Evolutionary conservation across 2,329 filamentous ascomycete genomes (phyloP), one percentile per base, ranked within the genome.

Genomic region (Neonectria hederae): DNA sequence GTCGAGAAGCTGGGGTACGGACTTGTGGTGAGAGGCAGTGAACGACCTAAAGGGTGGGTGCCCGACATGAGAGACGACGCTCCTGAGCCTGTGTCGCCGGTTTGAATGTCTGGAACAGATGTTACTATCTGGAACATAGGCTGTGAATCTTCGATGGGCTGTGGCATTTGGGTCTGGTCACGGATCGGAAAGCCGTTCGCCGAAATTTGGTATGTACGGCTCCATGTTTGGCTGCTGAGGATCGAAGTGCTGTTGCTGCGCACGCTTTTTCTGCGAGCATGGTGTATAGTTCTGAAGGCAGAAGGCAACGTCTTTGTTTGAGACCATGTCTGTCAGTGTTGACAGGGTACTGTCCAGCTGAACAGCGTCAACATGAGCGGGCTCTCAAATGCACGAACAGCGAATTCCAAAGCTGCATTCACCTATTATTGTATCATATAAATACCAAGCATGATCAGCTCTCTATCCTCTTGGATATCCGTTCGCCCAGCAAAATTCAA

Each of bases 1-100:
- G 96, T 99, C 11, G 96, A 99, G 84, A 90, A 88, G 69, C 87
- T 95, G 24, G 89, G 94, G 30, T 99, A 98, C 78, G 93, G 94
- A 4, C 87, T 97, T 70, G 89, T 91, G 30, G 92, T 99, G 22
- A 85, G 96, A 56, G 95, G 95, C 0, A 92, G 90, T 56, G 96
- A 99, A 83, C 83, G 94, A 66, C 95, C 95, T 0, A 92, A 91
- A 75, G 95, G 95, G 0, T 98, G 95, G 95, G 87, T 96, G 75
- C 95, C 94, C 4, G 94, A 97, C 75, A 78, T 92, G 75, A 79
- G 77, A 68, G 78, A 80, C 14, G 78, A 80, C 35, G 74, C 69
- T 7, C 73, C 69, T 1, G 75, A 76, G 42, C 72, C 73, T 24
- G 65, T 61, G 1, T 78, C 76, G 1, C 76, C 77, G 4, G 17